Evolutionary conservation across 148 eudicot species (phyloP).

Genomic region (Euryodendron excelsum): DNA sequence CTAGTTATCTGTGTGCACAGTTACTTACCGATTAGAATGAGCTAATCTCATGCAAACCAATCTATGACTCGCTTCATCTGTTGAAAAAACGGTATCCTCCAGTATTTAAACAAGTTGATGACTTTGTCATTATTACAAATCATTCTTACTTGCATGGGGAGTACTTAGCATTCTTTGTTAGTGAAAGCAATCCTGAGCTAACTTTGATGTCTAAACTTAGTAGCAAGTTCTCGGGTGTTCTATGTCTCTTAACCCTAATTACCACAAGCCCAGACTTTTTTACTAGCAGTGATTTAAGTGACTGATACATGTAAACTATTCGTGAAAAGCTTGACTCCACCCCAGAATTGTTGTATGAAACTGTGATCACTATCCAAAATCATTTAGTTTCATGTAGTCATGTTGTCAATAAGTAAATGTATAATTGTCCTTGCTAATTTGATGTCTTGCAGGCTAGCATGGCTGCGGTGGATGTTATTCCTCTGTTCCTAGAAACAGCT

Average conservation of each 20-base stretch:
- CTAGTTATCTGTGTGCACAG: background rate
- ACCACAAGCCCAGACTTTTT: background rate
- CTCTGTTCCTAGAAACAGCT: constrained; percentile 63
- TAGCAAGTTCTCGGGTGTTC: background rate
- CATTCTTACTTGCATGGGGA: background rate
- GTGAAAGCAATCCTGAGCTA: background rate
- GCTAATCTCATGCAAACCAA: background rate
- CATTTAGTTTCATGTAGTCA: background rate
- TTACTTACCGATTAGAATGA: background rate
- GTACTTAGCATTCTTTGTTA: background rate
- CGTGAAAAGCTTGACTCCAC: background rate
- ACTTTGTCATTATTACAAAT: background rate
- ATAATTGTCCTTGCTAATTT: background rate
- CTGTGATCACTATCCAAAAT: background rate
- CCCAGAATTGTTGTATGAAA: background rate
- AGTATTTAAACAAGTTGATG: background rate
- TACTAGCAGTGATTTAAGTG: background rate
- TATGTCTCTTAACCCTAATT: background rate
- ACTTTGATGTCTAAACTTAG: background rate
- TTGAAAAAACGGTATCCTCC: background rate
- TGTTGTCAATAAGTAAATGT: background rate
- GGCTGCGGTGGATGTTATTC: constrained; percentile 77
- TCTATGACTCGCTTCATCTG: background rate
- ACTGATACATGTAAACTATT: background rate
- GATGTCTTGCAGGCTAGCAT: constrained; percentile 44